These are phyloP conservation scores for Escovopsis sp. DNA, from an alignment of 2,329 filamentous ascomycete species.

Conservation along the genomic window DNA sequence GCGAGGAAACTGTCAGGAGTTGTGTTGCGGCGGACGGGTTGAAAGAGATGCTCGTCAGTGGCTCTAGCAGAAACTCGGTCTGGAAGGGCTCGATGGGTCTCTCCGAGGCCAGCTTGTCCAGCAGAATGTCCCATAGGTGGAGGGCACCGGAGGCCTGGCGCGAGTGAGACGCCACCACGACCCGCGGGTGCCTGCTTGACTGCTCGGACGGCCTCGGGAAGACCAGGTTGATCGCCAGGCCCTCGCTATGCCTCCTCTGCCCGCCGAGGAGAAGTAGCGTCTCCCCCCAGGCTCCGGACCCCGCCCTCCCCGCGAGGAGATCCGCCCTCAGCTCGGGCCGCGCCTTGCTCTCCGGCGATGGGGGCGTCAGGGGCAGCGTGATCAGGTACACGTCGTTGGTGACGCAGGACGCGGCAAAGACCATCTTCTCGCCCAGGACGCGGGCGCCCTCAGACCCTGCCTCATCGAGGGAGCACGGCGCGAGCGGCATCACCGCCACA, in stretches of 20 bases:
- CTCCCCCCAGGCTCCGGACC: conserved; percentile 50
- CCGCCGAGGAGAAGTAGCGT: conserved; percentile 38
- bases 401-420: conserved; percentile 46
- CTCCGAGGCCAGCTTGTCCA: conserved; percentile 24
- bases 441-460: conserved; percentile 29
- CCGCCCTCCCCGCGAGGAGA: conserved; percentile 38
- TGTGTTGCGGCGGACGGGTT: conserved; percentile 45
- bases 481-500: conserved; percentile 40
- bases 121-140: conserved; percentile 41
- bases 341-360: conserved; percentile 43
- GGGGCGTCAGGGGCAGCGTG: conserved; percentile 45
- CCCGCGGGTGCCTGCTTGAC: conserved; percentile 21
- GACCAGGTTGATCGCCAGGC: conserved; percentile 39
- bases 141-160: conserved; percentile 44
- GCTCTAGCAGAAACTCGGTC: conserved; percentile 40
- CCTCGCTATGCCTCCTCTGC: conserved; percentile 37
- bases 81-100: conserved; percentile 38
- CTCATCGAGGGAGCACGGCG: conserved; percentile 33
- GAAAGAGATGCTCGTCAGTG: conserved; percentile 42
- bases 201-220: conserved; percentile 27
- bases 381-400: conserved; percentile 42
- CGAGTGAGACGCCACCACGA: conserved; percentile 46
- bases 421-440: conserved; percentile 40
- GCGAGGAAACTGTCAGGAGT: conserved; percentile 39
- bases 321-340: conserved; percentile 36